A percentile compares a stretch with the other conserved stretches of the same genome.
Evolutionary conservation across 768 basidiomycete genomes (phyloP).

Genomic region (Coprinopsis marcescibilis): DNA sequence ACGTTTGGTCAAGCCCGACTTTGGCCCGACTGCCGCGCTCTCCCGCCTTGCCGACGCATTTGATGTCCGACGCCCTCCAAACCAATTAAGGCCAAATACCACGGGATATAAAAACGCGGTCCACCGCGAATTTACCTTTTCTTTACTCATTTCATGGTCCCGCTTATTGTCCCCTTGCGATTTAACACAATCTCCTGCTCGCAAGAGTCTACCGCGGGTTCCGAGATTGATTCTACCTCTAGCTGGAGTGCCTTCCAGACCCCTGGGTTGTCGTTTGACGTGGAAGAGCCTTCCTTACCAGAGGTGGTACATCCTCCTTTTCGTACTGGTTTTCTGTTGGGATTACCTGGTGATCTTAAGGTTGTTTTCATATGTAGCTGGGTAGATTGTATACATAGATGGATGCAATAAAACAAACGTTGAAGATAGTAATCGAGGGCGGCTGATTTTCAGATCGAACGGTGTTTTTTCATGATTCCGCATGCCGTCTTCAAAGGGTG

Average conservation of each 20-base stretch:
- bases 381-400: not conserved
- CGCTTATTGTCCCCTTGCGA: constrained; percentile 13
- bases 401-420: too few species aligned
- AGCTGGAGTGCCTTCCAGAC: constrained; percentile 13
- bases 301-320: constrained; percentile 9
- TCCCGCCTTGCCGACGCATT: too few species aligned
- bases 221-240: constrained; percentile 4
- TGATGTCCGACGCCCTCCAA: too few species aligned
- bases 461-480: too few species aligned
- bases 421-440: too few species aligned
- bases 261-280: constrained; percentile 4
- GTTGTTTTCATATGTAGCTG: not conserved
- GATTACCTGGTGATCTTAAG: not conserved
- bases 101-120: too few species aligned
- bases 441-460: too few species aligned
- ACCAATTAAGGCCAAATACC: too few species aligned
- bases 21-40: too few species aligned
- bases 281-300: constrained; percentile 13
- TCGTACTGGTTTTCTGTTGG: not conserved
- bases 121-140: too few species aligned
- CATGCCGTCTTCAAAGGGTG: too few species aligned
- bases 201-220: constrained; percentile 13
- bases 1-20: too few species aligned
- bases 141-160: constrained; percentile 9
- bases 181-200: constrained; percentile 1